Evolutionary conservation across 2,329 filamentous ascomycete genomes (phyloP), one percentile per base, ranked within the genome.

Genomic region (Akanthomyces uredinophilus): DNA sequence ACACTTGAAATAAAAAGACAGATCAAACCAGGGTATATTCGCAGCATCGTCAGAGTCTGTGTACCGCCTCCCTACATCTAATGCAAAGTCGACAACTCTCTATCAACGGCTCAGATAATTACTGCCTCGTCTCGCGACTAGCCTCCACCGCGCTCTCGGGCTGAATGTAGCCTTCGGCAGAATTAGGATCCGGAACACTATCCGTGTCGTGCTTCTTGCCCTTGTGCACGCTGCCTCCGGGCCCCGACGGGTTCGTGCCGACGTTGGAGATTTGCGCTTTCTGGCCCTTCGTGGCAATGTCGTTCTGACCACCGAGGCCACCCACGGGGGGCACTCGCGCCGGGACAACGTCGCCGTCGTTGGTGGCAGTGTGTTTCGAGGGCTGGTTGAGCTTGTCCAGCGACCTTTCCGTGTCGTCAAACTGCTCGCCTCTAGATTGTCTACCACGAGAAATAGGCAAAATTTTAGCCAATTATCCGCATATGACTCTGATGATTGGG

Each of bases 371-470:
- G 61, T 69, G 61, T 8, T 66, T 44, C 32, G 66, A 64, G 7
- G 64, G 52, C 41, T 66, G 61, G 27, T 61, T 41, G 37, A 75
- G 53, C 68, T 79, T 81, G 58, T 79, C 71, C 20, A 75, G 67
- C 1, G 78, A 78, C 0, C 78, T 78, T 39, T 78, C 77, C 14
- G 68, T 60, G 51, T 78, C 78, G 47, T 80, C 77, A 60, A 76
- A 81, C 55, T 78, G 73, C 55, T 75, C 65, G 43, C 79, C 79
- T 4, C 71, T 74, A 20, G 78, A 72, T 76, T 79, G 75, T 63
- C 79, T 81, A 37, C n/a, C n/a, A n/a, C n/a, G n/a, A n/a, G n/a
- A n/a, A n/a, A n/a, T n/a, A n/a, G n/a, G n/a, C n/a, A n/a, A n/a
- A n/a, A n/a, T n/a, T n/a, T 35, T 54, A 68, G 65, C n/a, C 39